Conservation (phyloP, 176 grass and related monocot genomes). For the Triticum aestivum region IWGSC_CS_RefSeq_v2.1 NC_057801.1:844563408-844563907, state of each 20-base stretch:
- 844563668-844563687: too few relatives aligned
- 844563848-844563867: conserved; percentile 12
- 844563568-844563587: background rate
- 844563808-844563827: conserved; percentile 52
- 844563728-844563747: background rate
- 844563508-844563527: background rate
- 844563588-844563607: background rate
- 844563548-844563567: background rate
- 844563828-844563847: conserved; percentile 47
- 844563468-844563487: too few relatives aligned
- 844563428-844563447: too few relatives aligned
- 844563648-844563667: background rate
- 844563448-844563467: too few relatives aligned
- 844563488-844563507: too few relatives aligned
- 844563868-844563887: conserved; percentile 56
- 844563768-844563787: conserved; percentile 39
- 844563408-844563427: too few relatives aligned
- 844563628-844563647: conserved; percentile 17
- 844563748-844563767: background rate
- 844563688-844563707: background rate
- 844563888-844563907: conserved; percentile 80
- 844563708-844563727: too few relatives aligned
- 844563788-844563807: conserved; percentile 65
- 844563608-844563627: background rate
- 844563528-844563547: background rate